Evolutionary conservation across 169 alveolate species (phyloP).

Genomic region (Cryptosporidium sp.): DNA sequence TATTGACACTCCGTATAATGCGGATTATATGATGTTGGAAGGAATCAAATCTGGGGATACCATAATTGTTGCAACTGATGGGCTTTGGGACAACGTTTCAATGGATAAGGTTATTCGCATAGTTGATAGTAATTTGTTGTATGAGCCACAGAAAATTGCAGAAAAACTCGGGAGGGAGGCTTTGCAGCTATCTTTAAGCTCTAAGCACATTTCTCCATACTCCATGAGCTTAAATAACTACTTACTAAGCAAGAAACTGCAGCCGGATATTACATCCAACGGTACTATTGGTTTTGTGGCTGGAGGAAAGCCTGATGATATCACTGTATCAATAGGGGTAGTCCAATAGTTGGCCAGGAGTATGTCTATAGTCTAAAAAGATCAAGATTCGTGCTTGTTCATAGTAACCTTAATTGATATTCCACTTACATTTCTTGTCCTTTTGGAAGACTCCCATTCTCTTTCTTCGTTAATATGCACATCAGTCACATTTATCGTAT

Average conservation of each 20-base stretch:
- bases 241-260: not conserved
- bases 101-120: conserved; percentile 20
- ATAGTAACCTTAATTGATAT: conserved; percentile 29
- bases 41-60: conserved; percentile 28
- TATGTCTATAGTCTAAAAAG: not conserved
- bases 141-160: conserved; percentile 57
- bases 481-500: conserved; percentile 41
- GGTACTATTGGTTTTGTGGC: not conserved
- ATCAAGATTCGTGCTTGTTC: not conserved
- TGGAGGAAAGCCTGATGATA: conserved; percentile 70
- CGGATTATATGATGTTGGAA: conserved; percentile 14
- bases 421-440: conserved; percentile 39
- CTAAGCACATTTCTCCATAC: conserved; percentile 35
- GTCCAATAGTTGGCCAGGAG: not conserved
- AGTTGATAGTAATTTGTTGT: not conserved
- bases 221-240: not conserved
- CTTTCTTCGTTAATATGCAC: conserved; percentile 48
- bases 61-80: conserved; percentile 58
- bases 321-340: conserved; percentile 46
- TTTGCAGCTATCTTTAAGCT: conserved; percentile 4
- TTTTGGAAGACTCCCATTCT: conserved; percentile 43
- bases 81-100: conserved; percentile 57
- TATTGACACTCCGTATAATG: conserved; percentile 44
- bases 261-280: not conserved
- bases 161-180: conserved; percentile 55